Evolutionary conservation across 208 protist genomes (phyloP), one percentile per base, ranked within the genome.

Genomic region (Balamuthia mandrillaris): DNA sequence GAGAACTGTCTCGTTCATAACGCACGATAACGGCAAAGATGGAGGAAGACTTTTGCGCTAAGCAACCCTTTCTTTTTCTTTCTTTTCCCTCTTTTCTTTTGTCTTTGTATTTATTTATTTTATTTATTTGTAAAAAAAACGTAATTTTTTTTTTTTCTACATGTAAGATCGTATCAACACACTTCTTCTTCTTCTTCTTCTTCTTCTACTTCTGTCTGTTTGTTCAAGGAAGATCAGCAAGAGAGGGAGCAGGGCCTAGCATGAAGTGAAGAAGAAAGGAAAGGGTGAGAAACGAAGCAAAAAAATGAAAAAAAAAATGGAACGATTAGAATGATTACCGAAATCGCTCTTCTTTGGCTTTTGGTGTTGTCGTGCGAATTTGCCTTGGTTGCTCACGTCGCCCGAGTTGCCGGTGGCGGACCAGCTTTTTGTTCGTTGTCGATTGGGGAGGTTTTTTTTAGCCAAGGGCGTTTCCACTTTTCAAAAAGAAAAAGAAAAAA

Each of bases 271-370:
- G 29, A 5, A 9, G 29, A 27, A 70, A 3, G 39, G 6, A 5
- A 4, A 45, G 9, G 31, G 14, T 66, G 24, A 35, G 7, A 5
- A 6, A 9, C 9, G 33, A 21, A 21, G 5, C 54, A 35, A 5
- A 21, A 9, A 21, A 63, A 5, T 6, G 33, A 6, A 63, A 9
- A 63, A 63, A 63, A 21, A 63, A 70, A n/a, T 7, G 31, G 31
- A 70, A 27, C 14, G 6, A 74, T 10, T 0, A 1, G 63, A n/a
- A 27, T 5, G 33, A 4, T 16, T 54, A 77, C 66, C 66, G 54
- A 77, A 77, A 45, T 77, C 66, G 44, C 66, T 77, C 24, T 45
- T 39, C 44, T 77, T 77, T 39, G 66, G 66, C 66, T 77, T 77
- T 45, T 77, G 66, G 66, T 77, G 66, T 45, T 77, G 66, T 24